phyloP scores from a whole-genome alignment of 305 asterid species.

The Fraxinus nigra region DNA sequence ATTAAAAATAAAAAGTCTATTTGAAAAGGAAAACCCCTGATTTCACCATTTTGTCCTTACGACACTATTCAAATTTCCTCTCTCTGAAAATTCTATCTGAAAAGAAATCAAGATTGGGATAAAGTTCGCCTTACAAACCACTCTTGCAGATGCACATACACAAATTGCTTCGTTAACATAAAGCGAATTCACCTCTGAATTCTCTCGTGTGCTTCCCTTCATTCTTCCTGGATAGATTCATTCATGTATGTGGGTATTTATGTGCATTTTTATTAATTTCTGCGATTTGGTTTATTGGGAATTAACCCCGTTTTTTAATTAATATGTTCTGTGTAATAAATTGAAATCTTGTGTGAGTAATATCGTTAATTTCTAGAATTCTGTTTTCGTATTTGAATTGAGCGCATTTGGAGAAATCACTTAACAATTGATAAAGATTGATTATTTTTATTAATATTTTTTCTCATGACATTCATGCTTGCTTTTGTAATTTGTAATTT shows the following conservation, averaged over 20 bases:
- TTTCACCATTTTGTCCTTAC: constrained; percentile 32
- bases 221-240: neutral
- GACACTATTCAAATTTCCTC: constrained; percentile 33
- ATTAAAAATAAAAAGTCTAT: too few species aligned
- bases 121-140: neutral
- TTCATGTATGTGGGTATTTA: neutral
- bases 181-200: constrained; percentile 5
- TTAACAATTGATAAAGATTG: neutral
- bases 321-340: neutral
- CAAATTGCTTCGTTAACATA: constrained; percentile 16
- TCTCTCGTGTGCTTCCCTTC: constrained; percentile 19
- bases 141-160: neutral
- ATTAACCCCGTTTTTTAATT: neutral
- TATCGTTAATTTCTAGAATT: neutral
- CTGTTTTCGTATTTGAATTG: constrained; percentile 14
- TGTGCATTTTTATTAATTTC: neutral
- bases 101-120: constrained; percentile 5
- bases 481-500: neutral
- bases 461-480: constrained; percentile 4
- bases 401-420: neutral
- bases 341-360: neutral
- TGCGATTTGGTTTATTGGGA: neutral
- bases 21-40: constrained; percentile 31
- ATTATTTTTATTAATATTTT: neutral
- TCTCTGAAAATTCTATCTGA: neutral